A percentile compares a stretch with the other conserved stretches of the same genome.
Evolutionary conservation across 257 asterid species (phyloP).

Genomic region (Lycium barbarum): DNA sequence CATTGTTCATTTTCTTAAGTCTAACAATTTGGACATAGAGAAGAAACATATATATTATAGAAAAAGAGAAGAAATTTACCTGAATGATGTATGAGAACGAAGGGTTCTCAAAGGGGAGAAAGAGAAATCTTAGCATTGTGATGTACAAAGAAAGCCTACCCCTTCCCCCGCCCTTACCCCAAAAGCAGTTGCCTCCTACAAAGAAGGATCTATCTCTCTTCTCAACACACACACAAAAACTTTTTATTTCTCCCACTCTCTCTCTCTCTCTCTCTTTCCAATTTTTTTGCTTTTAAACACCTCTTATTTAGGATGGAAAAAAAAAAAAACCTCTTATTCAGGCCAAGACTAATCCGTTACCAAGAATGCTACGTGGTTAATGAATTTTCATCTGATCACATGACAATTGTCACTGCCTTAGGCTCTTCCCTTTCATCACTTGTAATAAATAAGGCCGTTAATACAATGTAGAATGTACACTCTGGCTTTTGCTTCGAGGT

Average conservation of each 20-base stretch:
- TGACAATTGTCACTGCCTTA: not conserved
- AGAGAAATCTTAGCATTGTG: constrained; percentile 22
- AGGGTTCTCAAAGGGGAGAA: constrained; percentile 24
- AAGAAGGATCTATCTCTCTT: constrained; percentile 34
- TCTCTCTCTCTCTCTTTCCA: constrained; percentile 14
- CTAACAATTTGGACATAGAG: not conserved
- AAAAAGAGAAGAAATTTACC: constrained; percentile 33
- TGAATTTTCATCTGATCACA: not conserved
- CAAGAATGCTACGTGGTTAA: no score
- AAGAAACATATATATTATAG: no score
- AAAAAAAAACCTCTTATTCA: constrained; percentile 22
- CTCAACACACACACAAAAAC: not conserved
- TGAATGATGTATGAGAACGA: constrained; percentile 27
- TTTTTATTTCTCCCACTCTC: constrained; percentile 25
- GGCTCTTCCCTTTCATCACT: no score
- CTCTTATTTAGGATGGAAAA: not conserved
- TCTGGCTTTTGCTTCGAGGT: no score
- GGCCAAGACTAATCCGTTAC: not conserved
- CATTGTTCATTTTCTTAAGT: not conserved
- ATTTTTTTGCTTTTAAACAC: constrained; percentile 14
- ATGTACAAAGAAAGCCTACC: constrained; percentile 33
- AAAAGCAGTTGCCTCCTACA: constrained; percentile 45
- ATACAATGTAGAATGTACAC: no score
- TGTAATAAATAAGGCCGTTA: no score
- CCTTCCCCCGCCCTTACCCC: constrained; percentile 33